phyloP scores from a whole-genome alignment of 495 filamentous ascomycete species.

The Hypomontagnella submonticulosa region DNA sequence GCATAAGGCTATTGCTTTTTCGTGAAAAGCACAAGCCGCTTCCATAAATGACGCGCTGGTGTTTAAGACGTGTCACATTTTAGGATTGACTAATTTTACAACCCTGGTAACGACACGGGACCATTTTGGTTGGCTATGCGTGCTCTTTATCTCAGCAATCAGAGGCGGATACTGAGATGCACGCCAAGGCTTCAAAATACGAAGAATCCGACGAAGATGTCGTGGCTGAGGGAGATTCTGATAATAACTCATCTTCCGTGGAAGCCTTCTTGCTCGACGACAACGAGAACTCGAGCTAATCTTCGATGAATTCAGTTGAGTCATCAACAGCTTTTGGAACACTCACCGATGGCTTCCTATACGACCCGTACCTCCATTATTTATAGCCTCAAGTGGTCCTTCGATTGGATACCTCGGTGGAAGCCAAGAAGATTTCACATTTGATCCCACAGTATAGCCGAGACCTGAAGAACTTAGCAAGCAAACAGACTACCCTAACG shows the following conservation, averaged over 20 bases:
- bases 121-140: too few species aligned
- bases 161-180: too few species aligned
- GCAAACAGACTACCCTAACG: background rate
- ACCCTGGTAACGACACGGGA: too few species aligned
- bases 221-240: background rate
- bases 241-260: constrained; percentile 5
- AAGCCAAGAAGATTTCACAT: constrained; percentile 1
- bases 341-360: constrained; percentile 8
- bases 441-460: constrained; percentile 8
- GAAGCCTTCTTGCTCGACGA: constrained; percentile 3
- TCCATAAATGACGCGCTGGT: too few species aligned
- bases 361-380: constrained; percentile 5
- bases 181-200: too few species aligned
- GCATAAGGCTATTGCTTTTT: too few species aligned
- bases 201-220: too few species aligned
- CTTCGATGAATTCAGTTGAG: constrained; percentile 1
- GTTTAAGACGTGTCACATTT: too few species aligned
- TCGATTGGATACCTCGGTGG: background rate
- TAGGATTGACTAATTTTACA: too few species aligned
- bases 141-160: too few species aligned
- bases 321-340: background rate
- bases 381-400: constrained; percentile 13
- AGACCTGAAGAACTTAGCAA: constrained; percentile 6
- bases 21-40: too few species aligned
- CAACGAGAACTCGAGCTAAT: background rate